Base-by-base conservation (phyloP, 257 asterid genomes). In the Jasminum sambac region DNA sequence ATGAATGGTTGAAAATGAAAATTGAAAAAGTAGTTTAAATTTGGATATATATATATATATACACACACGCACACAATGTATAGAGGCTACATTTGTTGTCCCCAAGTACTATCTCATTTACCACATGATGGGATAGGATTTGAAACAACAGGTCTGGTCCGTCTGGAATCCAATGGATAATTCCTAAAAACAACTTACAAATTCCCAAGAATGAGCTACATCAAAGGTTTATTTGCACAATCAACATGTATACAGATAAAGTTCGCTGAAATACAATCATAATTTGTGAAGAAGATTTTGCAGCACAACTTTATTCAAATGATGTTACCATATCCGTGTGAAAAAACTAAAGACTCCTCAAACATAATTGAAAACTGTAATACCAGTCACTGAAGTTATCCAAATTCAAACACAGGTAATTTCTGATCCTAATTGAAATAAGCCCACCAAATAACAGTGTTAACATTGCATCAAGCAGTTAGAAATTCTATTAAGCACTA, bases 401-500 rank as follows among this genome's bases (percentile, higher is more conserved):
- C 10, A 19, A 39, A 11, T 7, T 37, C 52, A 64, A 64, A 9
- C 5, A 39, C 39, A 30, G 14, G 30, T 9, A 12, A 36, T 5
- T 17, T 63, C 39, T 42, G 10, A 55, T 4, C 40, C 43, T 30
- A 0, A 63, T 63, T 1, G 50, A 17, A 63, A 38, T 17, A 25
- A 50, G 24, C 36, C 5, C 8, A 26, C 30, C 46, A 40, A 17
- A 17, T n/a, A 64, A 14, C 25, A 24, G 11, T 5, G 13, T 24
- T 40, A 36, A 41, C 36, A 64, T 10, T 37, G 23, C 23, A 46
- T 9, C 16, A 43, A 46, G 14, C 42, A 9, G 26, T 13, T 40
- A 63, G 63, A 16, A 71, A 40, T 11, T 36, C 66, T 34, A 64
- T 24, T 23, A 12, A 72, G 62, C 42, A 39, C 34, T 55, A 17